Conservation (phyloP, 1,284 basidiomycete species). For the Agroathelia rolfsii region DNA sequence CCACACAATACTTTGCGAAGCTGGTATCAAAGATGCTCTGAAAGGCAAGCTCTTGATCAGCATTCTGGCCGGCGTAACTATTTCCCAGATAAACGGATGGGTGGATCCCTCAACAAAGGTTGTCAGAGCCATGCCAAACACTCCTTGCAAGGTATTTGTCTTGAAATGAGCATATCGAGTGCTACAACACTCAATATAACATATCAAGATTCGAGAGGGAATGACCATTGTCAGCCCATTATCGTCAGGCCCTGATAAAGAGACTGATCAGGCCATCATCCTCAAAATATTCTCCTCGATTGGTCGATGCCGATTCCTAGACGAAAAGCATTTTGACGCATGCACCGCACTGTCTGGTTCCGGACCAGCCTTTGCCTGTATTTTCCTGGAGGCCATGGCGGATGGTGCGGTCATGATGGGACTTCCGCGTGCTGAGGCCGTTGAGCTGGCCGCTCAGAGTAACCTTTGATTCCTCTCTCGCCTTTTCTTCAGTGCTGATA, state of each 20-base stretch:
- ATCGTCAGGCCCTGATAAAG: conserved; percentile 33
- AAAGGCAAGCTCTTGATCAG: conserved; percentile 90
- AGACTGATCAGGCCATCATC: conserved; percentile 67
- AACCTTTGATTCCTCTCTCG: conserved; percentile 19
- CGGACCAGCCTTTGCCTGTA: conserved; percentile 93
- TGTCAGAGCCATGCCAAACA: conserved; percentile 97
- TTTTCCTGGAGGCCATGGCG: conserved; percentile 97
- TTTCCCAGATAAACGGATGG: conserved; percentile 71
- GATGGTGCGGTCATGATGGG: conserved; percentile 99
- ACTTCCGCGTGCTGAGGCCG: conserved; percentile 83
- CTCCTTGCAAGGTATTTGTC: conserved; percentile 78
- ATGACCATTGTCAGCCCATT: conserved; percentile 93
- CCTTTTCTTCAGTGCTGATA: conserved; percentile 3
- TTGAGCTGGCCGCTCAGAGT: conserved; percentile 97
- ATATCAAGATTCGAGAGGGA: conserved; percentile 97
- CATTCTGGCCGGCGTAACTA: conserved; percentile 92
- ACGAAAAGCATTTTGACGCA: conserved; percentile 97
- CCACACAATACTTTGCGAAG: conserved; percentile 60
- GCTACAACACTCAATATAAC: too few relatives aligned
- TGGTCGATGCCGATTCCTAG: conserved; percentile 86
- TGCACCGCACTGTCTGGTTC: conserved; percentile 95
- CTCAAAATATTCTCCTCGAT: conserved; percentile 92
- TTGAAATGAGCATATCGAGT: too few relatives aligned
- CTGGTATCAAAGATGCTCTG: conserved; percentile 82
- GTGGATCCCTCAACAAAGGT: conserved; percentile 74